phyloP scores from a whole-genome alignment of 768 basidiomycete species.

The Pisolithus microcarpus region DNA sequence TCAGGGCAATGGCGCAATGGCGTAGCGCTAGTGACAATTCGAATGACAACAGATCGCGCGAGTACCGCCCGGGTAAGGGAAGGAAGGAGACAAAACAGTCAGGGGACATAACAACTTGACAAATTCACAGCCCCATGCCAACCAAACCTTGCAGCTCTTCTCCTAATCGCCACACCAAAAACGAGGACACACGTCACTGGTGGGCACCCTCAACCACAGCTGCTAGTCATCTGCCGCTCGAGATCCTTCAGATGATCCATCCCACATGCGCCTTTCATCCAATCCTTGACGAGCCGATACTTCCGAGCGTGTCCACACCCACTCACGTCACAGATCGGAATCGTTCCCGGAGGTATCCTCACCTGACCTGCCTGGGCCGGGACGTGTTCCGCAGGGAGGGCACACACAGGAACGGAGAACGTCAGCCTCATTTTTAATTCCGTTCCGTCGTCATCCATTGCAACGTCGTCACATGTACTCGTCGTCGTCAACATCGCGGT shows the following conservation, averaged over 20 bases:
- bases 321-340: constrained; percentile 42
- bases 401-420: constrained; percentile 47
- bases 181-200: no score
- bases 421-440: constrained; percentile 35
- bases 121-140: no score
- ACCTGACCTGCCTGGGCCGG: constrained; percentile 12
- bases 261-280: constrained; percentile 54
- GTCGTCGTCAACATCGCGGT: constrained; percentile 2
- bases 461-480: constrained; percentile 1
- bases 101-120: no score
- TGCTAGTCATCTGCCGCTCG: constrained; percentile 25
- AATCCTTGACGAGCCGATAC: constrained; percentile 61
- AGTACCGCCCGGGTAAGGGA: no score
- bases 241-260: constrained; percentile 56
- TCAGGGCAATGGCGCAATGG: no score
- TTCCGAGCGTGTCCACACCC: constrained; percentile 53
- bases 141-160: neutral
- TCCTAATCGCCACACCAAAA: neutral
- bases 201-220: neutral
- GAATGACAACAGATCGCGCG: no score
- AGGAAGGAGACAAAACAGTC: no score
- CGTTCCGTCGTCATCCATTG: constrained; percentile 4
- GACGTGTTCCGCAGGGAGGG: constrained; percentile 11
- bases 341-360: constrained; percentile 4
- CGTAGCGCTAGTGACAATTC: no score